These are phyloP conservation scores for Kluyveromyces aestuarii DNA, from an alignment of 805 yeast species.

Conservation along the genomic window DNA sequence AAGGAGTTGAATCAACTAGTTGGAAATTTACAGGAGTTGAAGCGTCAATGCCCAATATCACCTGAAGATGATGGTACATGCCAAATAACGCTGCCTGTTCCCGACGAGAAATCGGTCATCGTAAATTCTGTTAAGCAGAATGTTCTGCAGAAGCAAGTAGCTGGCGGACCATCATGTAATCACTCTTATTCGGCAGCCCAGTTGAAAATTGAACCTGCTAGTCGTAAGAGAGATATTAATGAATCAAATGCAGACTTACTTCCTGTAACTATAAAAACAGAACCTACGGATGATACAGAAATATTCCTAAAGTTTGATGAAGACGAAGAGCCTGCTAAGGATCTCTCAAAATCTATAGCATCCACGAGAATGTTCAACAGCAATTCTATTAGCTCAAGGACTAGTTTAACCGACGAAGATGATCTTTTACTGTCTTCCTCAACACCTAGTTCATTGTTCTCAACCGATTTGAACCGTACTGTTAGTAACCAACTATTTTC, in stretches of 20 bases:
- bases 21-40: constrained; percentile 18
- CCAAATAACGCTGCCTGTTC: not conserved
- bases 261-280: not conserved
- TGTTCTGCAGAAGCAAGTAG: not conserved
- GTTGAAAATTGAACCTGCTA: not conserved
- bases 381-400: constrained; percentile 5
- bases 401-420: constrained; percentile 17
- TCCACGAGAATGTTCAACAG: not conserved
- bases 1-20: constrained; percentile 18
- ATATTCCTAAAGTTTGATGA: constrained; percentile 21
- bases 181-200: not conserved
- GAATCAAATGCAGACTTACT: not conserved
- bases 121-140: not conserved
- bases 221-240: not conserved
- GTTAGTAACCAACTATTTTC: constrained; percentile 5
- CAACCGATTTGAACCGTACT: constrained; percentile 13
- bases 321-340: constrained; percentile 11
- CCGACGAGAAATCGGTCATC: not conserved
- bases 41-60: constrained; percentile 5
- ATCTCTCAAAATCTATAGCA: not conserved
- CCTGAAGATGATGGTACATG: not conserved
- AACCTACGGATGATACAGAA: constrained; percentile 4
- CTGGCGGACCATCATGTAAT: not conserved
- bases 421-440: constrained; percentile 17
- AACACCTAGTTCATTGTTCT: constrained; percentile 20